These are phyloP conservation scores for Salix udensis DNA, from an alignment of 345 rosid species.

Conservation along the genomic window DNA sequence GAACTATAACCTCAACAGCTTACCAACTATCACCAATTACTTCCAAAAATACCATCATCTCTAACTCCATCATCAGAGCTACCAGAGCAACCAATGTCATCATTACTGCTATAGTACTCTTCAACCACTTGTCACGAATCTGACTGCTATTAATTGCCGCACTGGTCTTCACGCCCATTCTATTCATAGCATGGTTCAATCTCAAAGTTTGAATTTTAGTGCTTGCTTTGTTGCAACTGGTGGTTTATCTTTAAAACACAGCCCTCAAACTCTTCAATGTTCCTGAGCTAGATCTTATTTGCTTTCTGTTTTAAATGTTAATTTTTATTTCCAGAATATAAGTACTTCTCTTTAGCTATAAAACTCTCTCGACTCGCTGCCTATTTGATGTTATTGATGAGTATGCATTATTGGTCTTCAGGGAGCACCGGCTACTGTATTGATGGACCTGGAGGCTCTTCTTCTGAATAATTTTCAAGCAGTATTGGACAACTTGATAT, in stretches of 20 bases:
- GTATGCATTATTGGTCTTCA: constrained; percentile 24
- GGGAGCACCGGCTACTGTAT: constrained; percentile 64
- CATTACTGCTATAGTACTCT: too few species aligned
- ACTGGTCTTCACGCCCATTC: too few species aligned
- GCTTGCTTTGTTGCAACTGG: background rate
- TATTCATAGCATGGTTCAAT: too few species aligned
- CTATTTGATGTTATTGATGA: background rate
- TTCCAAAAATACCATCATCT: background rate
- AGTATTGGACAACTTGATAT: constrained; percentile 39
- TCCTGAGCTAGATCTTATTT: background rate
- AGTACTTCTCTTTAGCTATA: background rate
- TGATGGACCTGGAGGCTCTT: constrained; percentile 70
- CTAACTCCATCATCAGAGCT: too few species aligned
- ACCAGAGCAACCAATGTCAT: too few species aligned
- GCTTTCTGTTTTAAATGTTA: background rate
- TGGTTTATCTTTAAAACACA: background rate
- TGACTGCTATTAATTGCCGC: too few species aligned
- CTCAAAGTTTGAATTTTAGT: background rate
- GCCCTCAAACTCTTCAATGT: background rate
- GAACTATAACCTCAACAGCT: background rate
- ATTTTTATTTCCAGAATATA: background rate
- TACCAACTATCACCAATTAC: background rate
- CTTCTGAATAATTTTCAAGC: constrained; percentile 61
- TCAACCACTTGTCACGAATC: too few species aligned
- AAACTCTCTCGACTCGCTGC: background rate